Conservation (phyloP, 1,139 yeast species). For the Arxiozyma slooffiae region DNA sequence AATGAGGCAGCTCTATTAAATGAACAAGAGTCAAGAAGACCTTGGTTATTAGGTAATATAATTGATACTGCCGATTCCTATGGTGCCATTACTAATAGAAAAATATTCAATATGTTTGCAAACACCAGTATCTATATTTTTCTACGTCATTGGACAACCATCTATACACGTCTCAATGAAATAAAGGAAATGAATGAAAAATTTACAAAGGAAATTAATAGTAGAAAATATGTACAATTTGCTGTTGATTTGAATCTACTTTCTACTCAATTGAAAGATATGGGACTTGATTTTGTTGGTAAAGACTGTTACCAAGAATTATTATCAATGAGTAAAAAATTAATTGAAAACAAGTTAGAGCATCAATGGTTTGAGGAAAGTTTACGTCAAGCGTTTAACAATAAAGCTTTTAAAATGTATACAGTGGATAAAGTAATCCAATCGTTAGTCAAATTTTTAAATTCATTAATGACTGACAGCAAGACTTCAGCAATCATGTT, state of each 20-base stretch:
- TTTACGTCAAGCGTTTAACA: constrained; percentile 87
- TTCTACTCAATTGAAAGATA: constrained; percentile 70
- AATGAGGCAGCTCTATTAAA: constrained; percentile 28
- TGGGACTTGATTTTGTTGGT: constrained; percentile 62
- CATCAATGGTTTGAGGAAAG: constrained; percentile 95
- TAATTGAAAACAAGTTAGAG: constrained; percentile 85
- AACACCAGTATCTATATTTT: constrained; percentile 89
- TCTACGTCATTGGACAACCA: constrained; percentile 73
- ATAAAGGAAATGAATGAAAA: constrained; percentile 57
- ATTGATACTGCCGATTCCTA: constrained; percentile 35
- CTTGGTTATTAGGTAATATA: constrained; percentile 53
- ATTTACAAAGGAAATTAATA: constrained; percentile 62
- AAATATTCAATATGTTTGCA: constrained; percentile 67
- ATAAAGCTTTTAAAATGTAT: constrained; percentile 83
- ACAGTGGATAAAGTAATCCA: constrained; percentile 91
- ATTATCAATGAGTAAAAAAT: constrained; percentile 56
- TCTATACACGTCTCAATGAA: constrained; percentile 71
- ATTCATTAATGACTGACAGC: constrained; percentile 65
- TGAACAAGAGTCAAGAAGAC: constrained; percentile 39
- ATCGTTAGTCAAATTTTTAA: constrained; percentile 82
- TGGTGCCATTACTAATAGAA: constrained; percentile 28
- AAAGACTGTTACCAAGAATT: constrained; percentile 71
- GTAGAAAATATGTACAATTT: constrained; percentile 63
- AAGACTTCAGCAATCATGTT: constrained; percentile 74
- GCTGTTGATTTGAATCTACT: constrained; percentile 80